Evolutionary conservation across 371 early-diverging fungal species (phyloP).

Genomic region (Apophysomyces variabilis): DNA sequence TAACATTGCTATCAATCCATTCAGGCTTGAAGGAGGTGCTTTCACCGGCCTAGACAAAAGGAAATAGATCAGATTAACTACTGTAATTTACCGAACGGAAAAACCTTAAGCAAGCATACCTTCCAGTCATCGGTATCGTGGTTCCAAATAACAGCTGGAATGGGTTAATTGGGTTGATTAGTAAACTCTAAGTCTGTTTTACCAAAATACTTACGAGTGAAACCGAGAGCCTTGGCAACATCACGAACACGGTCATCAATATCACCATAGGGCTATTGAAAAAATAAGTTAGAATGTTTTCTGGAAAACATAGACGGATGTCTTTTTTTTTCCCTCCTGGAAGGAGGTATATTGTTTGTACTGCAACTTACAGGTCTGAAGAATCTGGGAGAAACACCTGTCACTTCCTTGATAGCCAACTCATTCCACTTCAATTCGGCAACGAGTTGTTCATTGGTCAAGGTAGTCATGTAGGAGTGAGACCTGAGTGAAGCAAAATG

Average conservation of each 20-base stretch:
- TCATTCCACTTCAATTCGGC: conserved; percentile 77
- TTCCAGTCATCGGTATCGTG: conserved; percentile 55
- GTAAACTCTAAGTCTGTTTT: background rate
- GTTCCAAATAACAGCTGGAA: conserved; percentile 52
- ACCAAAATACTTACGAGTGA: conserved; percentile 32
- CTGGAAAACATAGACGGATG: background rate
- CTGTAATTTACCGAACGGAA: conserved; percentile 5
- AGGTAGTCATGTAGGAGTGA: conserved; percentile 65
- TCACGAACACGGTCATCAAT: conserved; percentile 71
- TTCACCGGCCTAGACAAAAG: conserved; percentile 30
- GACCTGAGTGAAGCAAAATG: conserved; percentile 53
- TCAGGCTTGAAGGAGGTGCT: conserved; percentile 30
- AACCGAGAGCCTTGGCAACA: conserved; percentile 61
- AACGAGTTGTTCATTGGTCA: conserved; percentile 67
- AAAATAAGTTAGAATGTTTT: conserved; percentile 6
- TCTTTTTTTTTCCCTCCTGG: background rate
- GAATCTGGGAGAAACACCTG: conserved; percentile 55
- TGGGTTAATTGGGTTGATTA: background rate
- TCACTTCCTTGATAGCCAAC: conserved; percentile 65
- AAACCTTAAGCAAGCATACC: conserved; percentile 25
- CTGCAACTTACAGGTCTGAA: conserved; percentile 47
- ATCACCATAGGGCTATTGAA: conserved; percentile 61
- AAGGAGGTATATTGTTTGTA: background rate
- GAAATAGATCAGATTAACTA: background rate
- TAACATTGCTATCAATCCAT: conserved; percentile 55